A percentile compares a stretch with the other conserved stretches of the same genome.
Evolutionary conservation across 2,329 filamentous ascomycete species (phyloP).

Genomic region (Colletotrichum graminicola): DNA sequence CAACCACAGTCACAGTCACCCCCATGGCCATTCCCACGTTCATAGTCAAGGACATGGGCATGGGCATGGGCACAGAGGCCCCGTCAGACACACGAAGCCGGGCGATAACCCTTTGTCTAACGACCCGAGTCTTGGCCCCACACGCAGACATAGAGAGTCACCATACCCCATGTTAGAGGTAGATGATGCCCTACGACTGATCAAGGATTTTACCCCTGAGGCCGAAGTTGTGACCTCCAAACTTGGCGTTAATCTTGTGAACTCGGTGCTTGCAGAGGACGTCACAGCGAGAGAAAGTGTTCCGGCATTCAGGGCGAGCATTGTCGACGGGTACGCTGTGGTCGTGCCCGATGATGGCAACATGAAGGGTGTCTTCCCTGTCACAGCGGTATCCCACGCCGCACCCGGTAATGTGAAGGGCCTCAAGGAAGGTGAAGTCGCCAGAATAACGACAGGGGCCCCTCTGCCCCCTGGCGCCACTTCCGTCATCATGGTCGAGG

Average conservation of each 20-base stretch:
- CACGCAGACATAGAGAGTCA: constrained; percentile 82
- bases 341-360: constrained; percentile 73
- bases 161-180: constrained; percentile 95
- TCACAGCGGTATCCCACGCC: constrained; percentile 88
- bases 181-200: constrained; percentile 79
- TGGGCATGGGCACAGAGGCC: constrained; percentile 71
- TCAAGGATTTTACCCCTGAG: constrained; percentile 78
- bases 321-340: constrained; percentile 95
- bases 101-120: constrained; percentile 70
- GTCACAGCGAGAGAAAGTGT: constrained; percentile 85
- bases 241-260: constrained; percentile 76
- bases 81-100: constrained; percentile 79
- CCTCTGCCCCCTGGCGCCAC: constrained; percentile 90
- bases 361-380: constrained; percentile 85
- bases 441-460: constrained; percentile 94
- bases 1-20: constrained; percentile 52
- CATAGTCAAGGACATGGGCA: constrained; percentile 59
- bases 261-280: constrained; percentile 84
- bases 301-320: constrained; percentile 93
- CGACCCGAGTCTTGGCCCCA: constrained; percentile 70
- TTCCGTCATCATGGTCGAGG: constrained; percentile 96
- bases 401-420: constrained; percentile 75
- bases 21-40: constrained; percentile 64
- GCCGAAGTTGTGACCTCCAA: constrained; percentile 68
- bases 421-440: constrained; percentile 80